These are phyloP conservation scores for Rhizoctonia solani DNA, from an alignment of 1,284 basidiomycete genomes.

Conservation along the genomic window DNA sequence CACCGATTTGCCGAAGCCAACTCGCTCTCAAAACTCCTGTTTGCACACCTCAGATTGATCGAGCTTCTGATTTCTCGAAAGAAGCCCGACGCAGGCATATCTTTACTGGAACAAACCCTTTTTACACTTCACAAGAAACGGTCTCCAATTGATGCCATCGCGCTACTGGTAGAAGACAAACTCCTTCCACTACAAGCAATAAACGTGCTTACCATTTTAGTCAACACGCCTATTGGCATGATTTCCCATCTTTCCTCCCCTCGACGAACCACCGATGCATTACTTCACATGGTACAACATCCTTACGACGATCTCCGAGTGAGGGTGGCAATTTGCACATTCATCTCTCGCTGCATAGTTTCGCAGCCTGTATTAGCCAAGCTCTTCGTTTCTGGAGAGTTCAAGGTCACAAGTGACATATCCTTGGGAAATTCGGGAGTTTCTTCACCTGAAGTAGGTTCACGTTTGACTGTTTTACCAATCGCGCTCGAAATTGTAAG, in stretches of 20 bases:
- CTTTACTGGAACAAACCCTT: conserved; percentile 72
- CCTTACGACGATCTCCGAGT: conserved; percentile 68
- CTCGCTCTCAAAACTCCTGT: conserved; percentile 68
- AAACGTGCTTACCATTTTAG: conserved; percentile 66
- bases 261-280: conserved; percentile 62
- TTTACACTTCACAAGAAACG: conserved; percentile 61
- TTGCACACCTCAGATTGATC: conserved; percentile 64
- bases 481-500: conserved; percentile 65
- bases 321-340: conserved; percentile 78
- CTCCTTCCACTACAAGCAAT: conserved; percentile 66
- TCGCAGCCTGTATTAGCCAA: conserved; percentile 86
- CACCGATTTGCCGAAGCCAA: conserved; percentile 70
- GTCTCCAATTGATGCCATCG: conserved; percentile 66
- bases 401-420: conserved; percentile 43
- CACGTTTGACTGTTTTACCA: conserved; percentile 38
- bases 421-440: conserved; percentile 39
- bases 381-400: conserved; percentile 76
- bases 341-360: conserved; percentile 80
- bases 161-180: conserved; percentile 61
- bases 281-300: conserved; percentile 68
- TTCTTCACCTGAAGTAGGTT: conserved; percentile 8
- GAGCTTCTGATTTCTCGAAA: conserved; percentile 67
- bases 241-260: conserved; percentile 73
- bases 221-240: conserved; percentile 64
- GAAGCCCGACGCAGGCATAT: conserved; percentile 52